Evolutionary conservation across 192 early-diverging fungal genomes (phyloP).

Genomic region (Haplosporangium gracile): DNA sequence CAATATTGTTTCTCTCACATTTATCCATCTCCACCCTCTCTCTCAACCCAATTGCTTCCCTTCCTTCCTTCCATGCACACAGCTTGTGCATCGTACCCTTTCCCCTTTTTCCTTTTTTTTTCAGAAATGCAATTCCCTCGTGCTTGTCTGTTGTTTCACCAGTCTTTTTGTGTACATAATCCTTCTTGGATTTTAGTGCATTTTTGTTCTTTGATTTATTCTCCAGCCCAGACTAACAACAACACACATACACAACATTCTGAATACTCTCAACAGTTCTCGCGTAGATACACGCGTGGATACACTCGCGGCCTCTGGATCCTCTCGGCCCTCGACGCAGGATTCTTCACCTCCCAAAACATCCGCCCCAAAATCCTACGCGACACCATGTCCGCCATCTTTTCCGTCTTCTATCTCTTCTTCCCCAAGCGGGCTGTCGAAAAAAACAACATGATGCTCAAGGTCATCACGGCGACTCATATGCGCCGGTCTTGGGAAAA

Average conservation of each 20-base stretch:
- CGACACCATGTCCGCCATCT: slow-evolving; percentile 82
- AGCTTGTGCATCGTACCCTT: not conserved
- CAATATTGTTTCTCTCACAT: not conserved
- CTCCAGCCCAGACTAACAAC: not conserved
- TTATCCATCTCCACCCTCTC: not conserved
- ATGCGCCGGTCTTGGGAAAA: slow-evolving; percentile 95
- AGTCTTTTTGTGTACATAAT: slow-evolving; percentile 5
- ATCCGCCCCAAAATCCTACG: slow-evolving; percentile 80
- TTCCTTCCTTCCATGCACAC: slow-evolving; percentile 8
- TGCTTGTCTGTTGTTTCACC: not conserved
- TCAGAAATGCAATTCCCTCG: not conserved
- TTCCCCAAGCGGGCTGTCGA: slow-evolving; percentile 87
- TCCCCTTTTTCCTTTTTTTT: not conserved
- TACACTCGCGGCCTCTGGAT: slow-evolving; percentile 94
- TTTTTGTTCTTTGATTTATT: not conserved
- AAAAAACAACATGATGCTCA: slow-evolving; percentile 83
- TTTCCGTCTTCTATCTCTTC: slow-evolving; percentile 86
- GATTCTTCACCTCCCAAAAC: slow-evolving; percentile 91
- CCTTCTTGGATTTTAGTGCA: not conserved
- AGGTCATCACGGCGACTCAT: slow-evolving; percentile 84
- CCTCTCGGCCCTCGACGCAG: slow-evolving; percentile 92
- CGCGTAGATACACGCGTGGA: slow-evolving; percentile 83
- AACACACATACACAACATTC: not conserved
- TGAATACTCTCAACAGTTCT: slow-evolving; percentile 13
- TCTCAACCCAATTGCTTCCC: not conserved